Conservation (phyloP, 306 rosid genomes). For the Leucaena leucocephala region DNA sequence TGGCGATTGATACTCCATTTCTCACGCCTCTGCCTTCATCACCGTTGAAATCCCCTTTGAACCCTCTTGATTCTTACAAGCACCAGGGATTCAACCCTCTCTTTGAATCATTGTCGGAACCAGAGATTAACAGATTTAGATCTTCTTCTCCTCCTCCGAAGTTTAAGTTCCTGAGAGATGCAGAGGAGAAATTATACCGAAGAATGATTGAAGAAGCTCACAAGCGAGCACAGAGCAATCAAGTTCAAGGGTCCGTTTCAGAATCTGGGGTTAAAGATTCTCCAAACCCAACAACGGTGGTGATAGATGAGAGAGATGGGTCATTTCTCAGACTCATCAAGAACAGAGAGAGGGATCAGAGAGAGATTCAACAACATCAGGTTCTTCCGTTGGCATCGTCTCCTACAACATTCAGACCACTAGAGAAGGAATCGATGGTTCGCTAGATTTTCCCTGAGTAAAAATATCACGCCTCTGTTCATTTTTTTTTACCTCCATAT, state of each 20-base stretch:
- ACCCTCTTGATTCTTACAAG: conserved; percentile 50
- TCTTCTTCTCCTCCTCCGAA: conserved; percentile 76
- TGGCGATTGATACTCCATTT: conserved; percentile 52
- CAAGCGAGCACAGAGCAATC: conserved; percentile 40
- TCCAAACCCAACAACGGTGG: conserved; percentile 14
- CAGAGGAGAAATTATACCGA: conserved; percentile 73
- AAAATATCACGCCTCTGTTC: conserved; percentile 34
- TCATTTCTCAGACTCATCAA: conserved; percentile 42
- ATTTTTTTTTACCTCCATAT: conserved; percentile 42
- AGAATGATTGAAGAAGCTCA: conserved; percentile 66
- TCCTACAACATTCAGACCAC: conserved; percentile 52
- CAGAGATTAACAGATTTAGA: conserved; percentile 50
- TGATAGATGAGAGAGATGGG: conserved; percentile 43
- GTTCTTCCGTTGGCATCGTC: conserved; percentile 75
- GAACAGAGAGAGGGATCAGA: conserved; percentile 62
- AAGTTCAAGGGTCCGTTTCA: background rate
- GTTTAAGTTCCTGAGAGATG: conserved; percentile 76
- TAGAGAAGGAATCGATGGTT: conserved; percentile 43
- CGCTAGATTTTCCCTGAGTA: conserved; percentile 37
- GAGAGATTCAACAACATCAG: conserved; percentile 49
- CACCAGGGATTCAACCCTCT: conserved; percentile 78
- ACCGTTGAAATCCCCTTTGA: conserved; percentile 46
- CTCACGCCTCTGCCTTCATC: conserved; percentile 63
- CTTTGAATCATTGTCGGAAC: conserved; percentile 62
- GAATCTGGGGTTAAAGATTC: conserved; percentile 38